phyloP scores from a whole-genome alignment of 352 stramenopile species.

The Phytophthora ramorum region DNA sequence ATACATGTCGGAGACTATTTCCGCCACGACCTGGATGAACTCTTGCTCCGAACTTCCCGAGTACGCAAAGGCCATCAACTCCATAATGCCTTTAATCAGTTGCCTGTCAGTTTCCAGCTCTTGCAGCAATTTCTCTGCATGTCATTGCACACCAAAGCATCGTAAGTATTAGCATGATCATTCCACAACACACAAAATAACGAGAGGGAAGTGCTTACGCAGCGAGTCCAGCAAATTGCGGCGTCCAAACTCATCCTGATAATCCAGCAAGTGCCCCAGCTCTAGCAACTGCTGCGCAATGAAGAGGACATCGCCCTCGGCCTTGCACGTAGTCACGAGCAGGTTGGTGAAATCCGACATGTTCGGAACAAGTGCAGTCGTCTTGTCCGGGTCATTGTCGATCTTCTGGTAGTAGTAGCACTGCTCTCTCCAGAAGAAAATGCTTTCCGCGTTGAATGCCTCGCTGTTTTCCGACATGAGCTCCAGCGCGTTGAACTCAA shows the following conservation, averaged over 20 bases:
- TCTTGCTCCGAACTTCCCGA: conserved; percentile 73
- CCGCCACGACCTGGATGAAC: conserved; percentile 79
- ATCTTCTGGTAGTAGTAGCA: conserved; percentile 77
- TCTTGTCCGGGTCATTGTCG: conserved; percentile 62
- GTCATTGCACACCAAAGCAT: conserved; percentile 4
- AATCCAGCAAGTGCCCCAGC: conserved; percentile 73
- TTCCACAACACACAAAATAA: conserved; percentile 3
- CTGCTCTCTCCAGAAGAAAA: conserved; percentile 87
- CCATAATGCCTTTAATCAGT: conserved; percentile 74
- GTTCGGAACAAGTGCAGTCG: conserved; percentile 58
- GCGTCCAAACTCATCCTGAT: conserved; percentile 84
- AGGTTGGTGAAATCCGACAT: conserved; percentile 80
- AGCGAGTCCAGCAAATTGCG: conserved; percentile 69
- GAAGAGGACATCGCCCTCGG: conserved; percentile 59
- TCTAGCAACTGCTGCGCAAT: conserved; percentile 73
- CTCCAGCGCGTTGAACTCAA: conserved; percentile 54
- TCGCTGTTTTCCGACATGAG: conserved; percentile 52
- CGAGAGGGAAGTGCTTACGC: conserved; percentile 42
- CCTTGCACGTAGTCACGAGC: conserved; percentile 55
- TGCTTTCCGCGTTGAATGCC: conserved; percentile 52
- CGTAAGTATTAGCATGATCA: not conserved
- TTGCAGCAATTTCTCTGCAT: conserved; percentile 62
- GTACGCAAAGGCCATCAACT: conserved; percentile 80
- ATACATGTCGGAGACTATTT: conserved; percentile 84
- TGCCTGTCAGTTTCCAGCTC: conserved; percentile 62